These are phyloP conservation scores for Penicillium macrosclerotiorum DNA, from an alignment of 495 filamentous ascomycete genomes.

Conservation along the genomic window DNA sequence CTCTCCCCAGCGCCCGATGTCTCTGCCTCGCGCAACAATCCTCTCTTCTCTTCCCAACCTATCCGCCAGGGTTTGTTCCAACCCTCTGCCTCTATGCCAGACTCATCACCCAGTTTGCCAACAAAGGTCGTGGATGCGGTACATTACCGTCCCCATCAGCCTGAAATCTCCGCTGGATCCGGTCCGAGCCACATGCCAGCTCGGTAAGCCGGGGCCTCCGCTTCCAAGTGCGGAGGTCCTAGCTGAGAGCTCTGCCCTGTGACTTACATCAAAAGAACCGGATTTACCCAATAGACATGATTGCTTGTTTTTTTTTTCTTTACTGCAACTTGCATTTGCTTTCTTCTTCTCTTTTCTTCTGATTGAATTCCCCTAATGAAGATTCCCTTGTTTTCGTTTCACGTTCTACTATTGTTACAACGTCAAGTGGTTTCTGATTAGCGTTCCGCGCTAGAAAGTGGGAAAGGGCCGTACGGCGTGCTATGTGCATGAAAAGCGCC, in stretches of 20 bases:
- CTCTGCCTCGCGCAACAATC: conserved; percentile 25
- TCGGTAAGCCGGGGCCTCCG: conserved; percentile 18
- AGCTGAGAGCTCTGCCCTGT: background rate
- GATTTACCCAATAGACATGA: background rate
- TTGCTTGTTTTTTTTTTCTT: background rate
- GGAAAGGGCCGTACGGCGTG: conserved; percentile 1
- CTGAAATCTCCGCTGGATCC: conserved; percentile 26
- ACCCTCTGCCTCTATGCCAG: conserved; percentile 27
- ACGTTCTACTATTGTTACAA: conserved; percentile 8
- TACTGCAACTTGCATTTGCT: too few species aligned
- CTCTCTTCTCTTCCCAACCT: conserved; percentile 39
- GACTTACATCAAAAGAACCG: background rate
- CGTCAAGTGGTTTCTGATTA: conserved; percentile 17
- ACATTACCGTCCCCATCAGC: conserved; percentile 31
- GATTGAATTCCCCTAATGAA: conserved; percentile 13
- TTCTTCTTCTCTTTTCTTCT: conserved; percentile 1
- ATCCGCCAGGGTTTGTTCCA: conserved; percentile 39
- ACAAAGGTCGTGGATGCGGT: conserved; percentile 36
- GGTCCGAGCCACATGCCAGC: conserved; percentile 37
- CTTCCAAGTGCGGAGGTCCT: background rate
- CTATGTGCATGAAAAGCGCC: conserved; percentile 5
- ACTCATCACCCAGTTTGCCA: conserved; percentile 32
- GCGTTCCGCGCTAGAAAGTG: conserved; percentile 6
- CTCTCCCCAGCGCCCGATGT: conserved; percentile 21
- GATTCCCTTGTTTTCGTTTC: conserved; percentile 11